Conservation (phyloP, 1,139 yeast genomes). For the Pichia sp. region DNA sequence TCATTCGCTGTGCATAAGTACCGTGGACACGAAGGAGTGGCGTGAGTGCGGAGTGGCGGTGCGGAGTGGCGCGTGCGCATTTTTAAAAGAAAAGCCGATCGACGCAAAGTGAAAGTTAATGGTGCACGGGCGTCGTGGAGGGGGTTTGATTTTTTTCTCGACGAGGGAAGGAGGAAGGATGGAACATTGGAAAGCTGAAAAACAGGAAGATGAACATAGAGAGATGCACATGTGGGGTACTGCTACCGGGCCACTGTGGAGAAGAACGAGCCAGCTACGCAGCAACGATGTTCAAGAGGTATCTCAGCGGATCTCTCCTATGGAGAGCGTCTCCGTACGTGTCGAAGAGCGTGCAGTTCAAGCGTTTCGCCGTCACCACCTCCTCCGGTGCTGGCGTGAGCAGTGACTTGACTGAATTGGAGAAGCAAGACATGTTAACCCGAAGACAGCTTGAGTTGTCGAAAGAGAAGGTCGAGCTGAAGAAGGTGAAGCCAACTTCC, state of each 20-base stretch:
- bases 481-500: slow-evolving; percentile 71
- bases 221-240: no score
- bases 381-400: neutral
- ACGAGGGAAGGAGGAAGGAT: no score
- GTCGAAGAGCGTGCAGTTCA: neutral
- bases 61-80: no score
- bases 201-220: no score
- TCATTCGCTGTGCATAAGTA: slow-evolving; percentile 27
- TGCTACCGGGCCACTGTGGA: no score
- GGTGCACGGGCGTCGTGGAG: no score
- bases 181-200: no score
- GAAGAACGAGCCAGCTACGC: neutral
- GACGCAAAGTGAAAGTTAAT: neutral
- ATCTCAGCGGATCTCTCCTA: neutral
- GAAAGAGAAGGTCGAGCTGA: slow-evolving; percentile 65
- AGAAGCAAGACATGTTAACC: slow-evolving; percentile 69
- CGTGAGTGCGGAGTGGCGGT: neutral
- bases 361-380: slow-evolving; percentile 19
- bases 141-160: no score
- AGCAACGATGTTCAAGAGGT: neutral
- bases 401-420: slow-evolving; percentile 59
- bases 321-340: neutral
- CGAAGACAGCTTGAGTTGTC: slow-evolving; percentile 70
- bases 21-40: neutral
- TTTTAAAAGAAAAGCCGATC: no score